Evolutionary conservation across 1,284 basidiomycete species (phyloP).

Genomic region (Moesziomyces parantarcticus): DNA sequence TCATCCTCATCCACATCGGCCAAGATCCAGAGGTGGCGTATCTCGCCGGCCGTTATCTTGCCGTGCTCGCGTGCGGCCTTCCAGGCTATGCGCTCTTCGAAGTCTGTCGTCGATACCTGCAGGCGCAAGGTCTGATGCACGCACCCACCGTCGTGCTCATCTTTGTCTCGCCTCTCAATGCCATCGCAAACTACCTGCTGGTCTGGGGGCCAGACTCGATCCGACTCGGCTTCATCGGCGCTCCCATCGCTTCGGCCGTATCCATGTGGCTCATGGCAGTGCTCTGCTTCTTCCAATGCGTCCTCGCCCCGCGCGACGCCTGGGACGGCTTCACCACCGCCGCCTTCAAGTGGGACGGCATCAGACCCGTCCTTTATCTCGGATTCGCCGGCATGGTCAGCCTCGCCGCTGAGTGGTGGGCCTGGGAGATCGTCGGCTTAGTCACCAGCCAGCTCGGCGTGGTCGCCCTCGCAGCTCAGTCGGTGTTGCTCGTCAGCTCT

Average conservation of each 20-base stretch:
- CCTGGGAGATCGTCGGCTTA: conserved; percentile 79
- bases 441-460: conserved; percentile 66
- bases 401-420: conserved; percentile 87
- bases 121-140: conserved; percentile 77
- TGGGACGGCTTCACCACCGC: conserved; percentile 81
- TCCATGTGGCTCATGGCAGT: conserved; percentile 84
- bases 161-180: conserved; percentile 86
- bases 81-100: conserved; percentile 79
- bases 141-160: conserved; percentile 87
- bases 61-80: conserved; percentile 81
- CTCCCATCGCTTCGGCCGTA: conserved; percentile 87
- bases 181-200: conserved; percentile 82
- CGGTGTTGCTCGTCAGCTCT: conserved; percentile 78
- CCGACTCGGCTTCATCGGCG: conserved; percentile 88
- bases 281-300: conserved; percentile 58
- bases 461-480: conserved; percentile 73
- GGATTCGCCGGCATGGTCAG: conserved; percentile 72
- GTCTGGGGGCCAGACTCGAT: conserved; percentile 70
- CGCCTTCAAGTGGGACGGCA: conserved; percentile 53
- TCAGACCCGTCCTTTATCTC: conserved; percentile 48
- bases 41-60: conserved; percentile 78
- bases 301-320: conserved; percentile 78
- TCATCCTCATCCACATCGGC: conserved; percentile 79
- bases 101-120: conserved; percentile 59
- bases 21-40: conserved; percentile 88